Evolutionary conservation across 192 early-diverging fungal species (phyloP).

Genomic region (Rhizophagus clarus): DNA sequence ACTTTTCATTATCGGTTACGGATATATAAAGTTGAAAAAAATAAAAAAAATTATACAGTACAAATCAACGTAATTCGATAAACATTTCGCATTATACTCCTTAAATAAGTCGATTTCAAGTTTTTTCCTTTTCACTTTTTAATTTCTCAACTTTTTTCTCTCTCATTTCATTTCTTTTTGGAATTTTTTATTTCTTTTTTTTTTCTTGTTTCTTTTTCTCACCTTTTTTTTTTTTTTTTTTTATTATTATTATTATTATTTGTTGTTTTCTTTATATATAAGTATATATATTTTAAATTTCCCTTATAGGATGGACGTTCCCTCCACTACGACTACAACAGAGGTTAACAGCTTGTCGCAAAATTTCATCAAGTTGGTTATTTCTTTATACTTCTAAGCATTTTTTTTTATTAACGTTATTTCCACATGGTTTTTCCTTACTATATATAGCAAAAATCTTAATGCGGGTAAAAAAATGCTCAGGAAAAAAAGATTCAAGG

Average conservation of each 20-base stretch:
- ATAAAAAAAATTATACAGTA: neutral
- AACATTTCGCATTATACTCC: neutral
- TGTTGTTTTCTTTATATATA: neutral
- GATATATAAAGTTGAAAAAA: neutral
- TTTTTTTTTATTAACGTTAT: neutral
- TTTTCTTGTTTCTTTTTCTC: neutral
- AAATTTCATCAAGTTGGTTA: neutral
- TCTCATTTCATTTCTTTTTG: neutral
- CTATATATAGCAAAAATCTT: constrained; percentile 16
- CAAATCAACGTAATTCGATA: neutral
- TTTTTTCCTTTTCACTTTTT: neutral
- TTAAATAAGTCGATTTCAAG: neutral
- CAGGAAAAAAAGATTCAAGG: constrained; percentile 14
- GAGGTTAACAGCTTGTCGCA: neutral
- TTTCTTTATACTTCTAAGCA: neutral
- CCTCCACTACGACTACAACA: neutral
- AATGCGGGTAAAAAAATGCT: constrained; percentile 18
- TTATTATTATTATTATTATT: neutral
- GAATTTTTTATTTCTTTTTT: neutral
- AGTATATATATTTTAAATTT: neutral
- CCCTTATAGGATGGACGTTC: neutral
- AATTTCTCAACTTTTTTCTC: neutral
- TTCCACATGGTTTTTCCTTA: neutral
- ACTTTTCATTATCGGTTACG: neutral
- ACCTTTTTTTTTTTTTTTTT: neutral